These are phyloP conservation scores for Solanum acaule DNA, from an alignment of 257 asterid genomes.

Conservation along the genomic window DNA sequence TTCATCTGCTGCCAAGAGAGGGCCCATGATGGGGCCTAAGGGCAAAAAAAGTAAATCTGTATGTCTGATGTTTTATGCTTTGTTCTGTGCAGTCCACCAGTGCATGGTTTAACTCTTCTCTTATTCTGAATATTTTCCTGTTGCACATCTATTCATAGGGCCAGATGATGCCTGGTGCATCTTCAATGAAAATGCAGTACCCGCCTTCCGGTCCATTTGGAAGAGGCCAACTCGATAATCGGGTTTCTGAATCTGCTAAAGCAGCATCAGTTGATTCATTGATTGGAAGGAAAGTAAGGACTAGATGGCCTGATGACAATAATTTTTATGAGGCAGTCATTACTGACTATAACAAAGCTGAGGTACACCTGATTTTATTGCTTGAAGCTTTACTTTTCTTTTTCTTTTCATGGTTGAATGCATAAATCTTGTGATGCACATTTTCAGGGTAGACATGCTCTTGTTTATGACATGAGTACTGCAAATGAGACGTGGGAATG, in stretches of 20 bases:
- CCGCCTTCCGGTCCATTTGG: slow-evolving; percentile 60
- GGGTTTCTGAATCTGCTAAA: slow-evolving; percentile 51
- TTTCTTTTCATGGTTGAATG: slow-evolving; percentile 1
- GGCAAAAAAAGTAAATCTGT: slow-evolving; percentile 61
- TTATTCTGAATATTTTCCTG: background rate
- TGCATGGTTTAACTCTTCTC: background rate
- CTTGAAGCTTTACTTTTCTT: background rate
- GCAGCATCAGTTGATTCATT: slow-evolving; percentile 45
- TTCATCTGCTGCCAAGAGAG: slow-evolving; percentile 58
- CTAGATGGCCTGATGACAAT: slow-evolving; percentile 99
- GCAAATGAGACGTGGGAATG: slow-evolving; percentile 58
- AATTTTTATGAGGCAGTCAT: slow-evolving; percentile 88
- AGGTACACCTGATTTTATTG: slow-evolving; percentile 31
- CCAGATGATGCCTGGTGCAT: slow-evolving; percentile 49
- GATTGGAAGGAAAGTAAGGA: slow-evolving; percentile 81
- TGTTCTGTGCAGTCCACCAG: background rate
- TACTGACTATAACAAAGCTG: slow-evolving; percentile 48
- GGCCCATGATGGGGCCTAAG: slow-evolving; percentile 43
- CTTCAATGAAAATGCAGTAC: slow-evolving; percentile 64
- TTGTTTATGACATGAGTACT: slow-evolving; percentile 53
- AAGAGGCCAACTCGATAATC: slow-evolving; percentile 70
- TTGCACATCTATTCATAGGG: slow-evolving; percentile 6
- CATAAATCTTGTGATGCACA: slow-evolving; percentile 5
- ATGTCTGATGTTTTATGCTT: slow-evolving; percentile 21
- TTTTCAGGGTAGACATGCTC: slow-evolving; percentile 65